Base-by-base conservation (phyloP, 306 rosid genomes). In the Rosa chinensis region DNA sequence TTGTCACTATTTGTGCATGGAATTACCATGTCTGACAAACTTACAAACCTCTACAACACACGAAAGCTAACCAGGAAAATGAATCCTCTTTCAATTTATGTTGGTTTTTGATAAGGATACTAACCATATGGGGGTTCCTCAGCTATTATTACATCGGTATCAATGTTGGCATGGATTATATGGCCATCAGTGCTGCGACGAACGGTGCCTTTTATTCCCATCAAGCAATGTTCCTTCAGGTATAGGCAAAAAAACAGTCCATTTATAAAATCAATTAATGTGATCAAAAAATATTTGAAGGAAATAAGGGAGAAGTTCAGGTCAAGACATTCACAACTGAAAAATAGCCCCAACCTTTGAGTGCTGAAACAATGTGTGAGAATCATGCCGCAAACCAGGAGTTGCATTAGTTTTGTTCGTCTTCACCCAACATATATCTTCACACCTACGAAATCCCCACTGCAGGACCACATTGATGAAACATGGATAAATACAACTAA, bases 381-480 rank as follows among this genome's bases (percentile, higher is more conserved):
- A 88, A 78, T 96, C 98, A 75, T 96, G 99, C 70, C 99, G 88
- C 81, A 89, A 82, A 40, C 98, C 99, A 49, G 98, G 91, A 66
- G 96, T 86, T 79, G 98, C 97, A 86, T 87, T 93, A 85, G 49
- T 86, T 89, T 96, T 96, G 85, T 96, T 96, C 23, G 99, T 96
- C 89, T 93, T 96, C 82, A 96, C 99, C 99, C 99, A 96, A 84
- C 99, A 96, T 80, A 96, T 96, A 89, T 96, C 99, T 84, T 96
- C 99, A 79, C 99, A 96, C 80, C 99, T 91, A 50, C 99, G 96
- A 64, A 93, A 96, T 82, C 99, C 99, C 99, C 99, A 96, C 99
- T 96, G 88, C 75, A 82, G 74, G 69, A 82, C 47, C 78, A 70
- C 82, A 82, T 49, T 77, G 83, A 49, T 71, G 37, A 75, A 66